Percentiles rank a stretch among this genome's conserved stretches.
Conservation (phyloP, 345 rosid genomes). For the Syzygium oleosum region DNA sequence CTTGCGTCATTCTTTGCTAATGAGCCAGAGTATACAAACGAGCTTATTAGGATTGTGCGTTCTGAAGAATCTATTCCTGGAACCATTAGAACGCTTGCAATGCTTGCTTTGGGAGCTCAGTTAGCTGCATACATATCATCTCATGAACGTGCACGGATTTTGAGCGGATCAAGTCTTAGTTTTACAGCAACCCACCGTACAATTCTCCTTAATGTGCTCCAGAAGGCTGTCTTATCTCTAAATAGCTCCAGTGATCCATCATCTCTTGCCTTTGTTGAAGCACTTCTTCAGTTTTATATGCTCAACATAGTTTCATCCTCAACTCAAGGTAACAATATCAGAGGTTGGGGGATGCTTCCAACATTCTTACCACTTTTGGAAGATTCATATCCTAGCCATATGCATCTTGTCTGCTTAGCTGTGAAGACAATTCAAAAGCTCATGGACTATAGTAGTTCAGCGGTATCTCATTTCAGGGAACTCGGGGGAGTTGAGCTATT, state of each 20-base stretch:
- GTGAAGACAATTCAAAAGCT: constrained; percentile 90
- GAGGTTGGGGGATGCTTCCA: constrained; percentile 96
- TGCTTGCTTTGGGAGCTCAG: constrained; percentile 94
- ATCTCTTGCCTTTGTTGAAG: constrained; percentile 86
- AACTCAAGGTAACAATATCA: constrained; percentile 81
- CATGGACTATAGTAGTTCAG: constrained; percentile 92
- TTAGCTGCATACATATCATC: constrained; percentile 92
- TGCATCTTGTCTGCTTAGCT: constrained; percentile 89
- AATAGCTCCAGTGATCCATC: constrained; percentile 77
- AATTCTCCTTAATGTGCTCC: constrained; percentile 93
- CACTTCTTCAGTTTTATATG: constrained; percentile 90
- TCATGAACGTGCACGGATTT: constrained; percentile 85
- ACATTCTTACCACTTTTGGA: constrained; percentile 91
- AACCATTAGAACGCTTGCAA: constrained; percentile 78
- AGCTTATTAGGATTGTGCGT: constrained; percentile 80
- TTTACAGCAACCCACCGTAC: constrained; percentile 85
- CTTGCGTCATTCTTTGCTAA: constrained; percentile 82
- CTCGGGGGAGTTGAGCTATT: constrained; percentile 91
- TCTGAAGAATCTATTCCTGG: constrained; percentile 86
- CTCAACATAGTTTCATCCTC: constrained; percentile 95
- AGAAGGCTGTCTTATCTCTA: constrained; percentile 78
- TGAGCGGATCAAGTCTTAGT: constrained; percentile 91
- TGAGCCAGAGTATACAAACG: constrained; percentile 97
- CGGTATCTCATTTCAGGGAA: constrained; percentile 79
- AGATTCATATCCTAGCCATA: constrained; percentile 71